Evolutionary conservation across 805 yeast genomes (phyloP).

Genomic region (Kluyveromyces nonfermentans): DNA sequence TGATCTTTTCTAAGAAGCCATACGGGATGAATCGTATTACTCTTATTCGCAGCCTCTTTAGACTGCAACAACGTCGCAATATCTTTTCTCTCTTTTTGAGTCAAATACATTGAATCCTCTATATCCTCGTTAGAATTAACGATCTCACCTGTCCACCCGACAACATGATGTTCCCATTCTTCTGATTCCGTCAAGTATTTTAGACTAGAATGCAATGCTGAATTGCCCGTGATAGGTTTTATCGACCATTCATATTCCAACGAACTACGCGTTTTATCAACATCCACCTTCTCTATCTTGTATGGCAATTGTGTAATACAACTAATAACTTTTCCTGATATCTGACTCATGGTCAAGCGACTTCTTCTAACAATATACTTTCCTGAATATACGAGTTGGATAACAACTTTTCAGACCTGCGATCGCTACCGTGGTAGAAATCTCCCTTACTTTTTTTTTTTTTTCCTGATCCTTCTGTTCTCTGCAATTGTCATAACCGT

Average conservation of each 20-base stretch:
- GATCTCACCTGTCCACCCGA: constrained; percentile 96
- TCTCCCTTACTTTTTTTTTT: no score
- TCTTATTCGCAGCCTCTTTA: constrained; percentile 37
- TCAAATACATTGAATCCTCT: constrained; percentile 48
- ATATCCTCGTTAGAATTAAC: constrained; percentile 23
- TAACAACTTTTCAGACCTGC: no score
- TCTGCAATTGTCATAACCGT: no score
- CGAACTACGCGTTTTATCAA: constrained; percentile 10
- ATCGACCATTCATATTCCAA: constrained; percentile 39
- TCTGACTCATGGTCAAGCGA: neutral
- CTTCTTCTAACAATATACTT: constrained; percentile 4
- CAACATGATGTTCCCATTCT: constrained; percentile 77
- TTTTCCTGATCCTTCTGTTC: no score
- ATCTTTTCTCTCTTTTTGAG: constrained; percentile 43
- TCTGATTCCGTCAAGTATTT: constrained; percentile 50
- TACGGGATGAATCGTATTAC: constrained; percentile 65
- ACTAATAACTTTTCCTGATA: constrained; percentile 24
- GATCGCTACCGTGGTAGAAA: no score
- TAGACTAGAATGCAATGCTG: constrained; percentile 74
- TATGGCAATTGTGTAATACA: constrained; percentile 31
- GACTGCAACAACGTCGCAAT: constrained; percentile 23
- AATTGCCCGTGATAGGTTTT: constrained; percentile 65
- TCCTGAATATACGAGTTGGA: neutral
- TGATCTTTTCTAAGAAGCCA: constrained; percentile 80
- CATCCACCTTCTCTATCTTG: constrained; percentile 25